These are phyloP conservation scores for Phyllosticta paracitricarpa DNA, from an alignment of 2,329 filamentous ascomycete genomes.

Conservation along the genomic window DNA sequence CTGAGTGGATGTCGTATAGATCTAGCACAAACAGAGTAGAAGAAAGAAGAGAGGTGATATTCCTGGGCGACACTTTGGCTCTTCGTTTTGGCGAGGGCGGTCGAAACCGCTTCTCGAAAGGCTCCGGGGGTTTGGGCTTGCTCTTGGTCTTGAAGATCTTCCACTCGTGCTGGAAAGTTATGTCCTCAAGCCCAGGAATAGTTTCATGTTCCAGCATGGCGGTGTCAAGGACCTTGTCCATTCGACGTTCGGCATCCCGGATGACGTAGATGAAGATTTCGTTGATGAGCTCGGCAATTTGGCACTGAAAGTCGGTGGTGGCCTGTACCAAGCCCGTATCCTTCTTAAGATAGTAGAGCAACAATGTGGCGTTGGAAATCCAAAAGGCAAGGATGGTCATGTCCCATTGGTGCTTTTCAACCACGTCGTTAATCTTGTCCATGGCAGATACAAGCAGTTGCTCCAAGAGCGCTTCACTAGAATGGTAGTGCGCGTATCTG, in stretches of 20 bases:
- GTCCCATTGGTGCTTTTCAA: slow-evolving; percentile 95
- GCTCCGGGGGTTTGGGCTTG: slow-evolving; percentile 75
- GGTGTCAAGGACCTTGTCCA: slow-evolving; percentile 88
- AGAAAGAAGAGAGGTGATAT: slow-evolving; percentile 88
- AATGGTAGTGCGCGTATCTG: slow-evolving; percentile 93
- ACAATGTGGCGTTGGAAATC: slow-evolving; percentile 91
- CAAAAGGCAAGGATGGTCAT: slow-evolving; percentile 99
- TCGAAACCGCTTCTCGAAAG: slow-evolving; percentile 78
- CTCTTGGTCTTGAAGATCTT: slow-evolving; percentile 89
- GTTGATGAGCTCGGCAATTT: slow-evolving; percentile 89
- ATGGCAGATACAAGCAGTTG: slow-evolving; percentile 77
- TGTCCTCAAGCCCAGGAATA: slow-evolving; percentile 92
- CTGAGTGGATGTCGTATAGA: slow-evolving; percentile 96
- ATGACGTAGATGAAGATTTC: slow-evolving; percentile 98
- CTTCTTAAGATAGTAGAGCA: slow-evolving; percentile 97
- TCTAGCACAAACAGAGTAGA: slow-evolving; percentile 96
- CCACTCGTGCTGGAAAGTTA: slow-evolving; percentile 97
- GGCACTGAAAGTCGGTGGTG: slow-evolving; percentile 81
- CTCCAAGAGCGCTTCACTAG: slow-evolving; percentile 71
- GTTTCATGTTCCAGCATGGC: slow-evolving; percentile 98
- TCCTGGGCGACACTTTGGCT: slow-evolving; percentile 84
- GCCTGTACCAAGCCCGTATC: slow-evolving; percentile 70
- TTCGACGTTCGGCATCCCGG: slow-evolving; percentile 83
- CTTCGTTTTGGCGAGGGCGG: slow-evolving; percentile 89
- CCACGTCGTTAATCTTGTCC: slow-evolving; percentile 92